Evolutionary conservation across 2,329 filamentous ascomycete species (phyloP).

Genomic region (Aspergillus floridensis): DNA sequence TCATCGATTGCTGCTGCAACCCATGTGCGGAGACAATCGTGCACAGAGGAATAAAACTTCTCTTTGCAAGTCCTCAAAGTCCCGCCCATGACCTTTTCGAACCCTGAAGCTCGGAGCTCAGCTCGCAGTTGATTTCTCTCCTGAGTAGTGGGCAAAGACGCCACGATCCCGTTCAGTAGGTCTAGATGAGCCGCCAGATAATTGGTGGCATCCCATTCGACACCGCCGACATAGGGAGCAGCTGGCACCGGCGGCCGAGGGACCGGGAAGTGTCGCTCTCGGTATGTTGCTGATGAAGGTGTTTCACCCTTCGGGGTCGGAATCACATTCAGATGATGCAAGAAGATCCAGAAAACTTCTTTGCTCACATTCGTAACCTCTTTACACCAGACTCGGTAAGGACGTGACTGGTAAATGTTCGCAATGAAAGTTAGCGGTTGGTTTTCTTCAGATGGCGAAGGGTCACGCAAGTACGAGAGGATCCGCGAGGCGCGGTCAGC

Average conservation of each 20-base stretch:
- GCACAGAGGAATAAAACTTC: slow-evolving; percentile 92
- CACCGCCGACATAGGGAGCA: slow-evolving; percentile 91
- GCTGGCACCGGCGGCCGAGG: slow-evolving; percentile 88
- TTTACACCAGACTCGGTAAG: slow-evolving; percentile 91
- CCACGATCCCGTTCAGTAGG: slow-evolving; percentile 84
- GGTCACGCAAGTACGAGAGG: slow-evolving; percentile 76
- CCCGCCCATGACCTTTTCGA: slow-evolving; percentile 83
- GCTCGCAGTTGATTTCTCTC: slow-evolving; percentile 77
- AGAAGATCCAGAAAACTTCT: slow-evolving; percentile 98
- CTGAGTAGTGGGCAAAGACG: slow-evolving; percentile 66
- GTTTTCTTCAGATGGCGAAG: slow-evolving; percentile 69
- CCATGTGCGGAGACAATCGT: slow-evolving; percentile 86
- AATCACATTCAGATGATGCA: slow-evolving; percentile 89
- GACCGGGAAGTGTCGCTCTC: slow-evolving; percentile 71
- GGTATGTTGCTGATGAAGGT: slow-evolving; percentile 33
- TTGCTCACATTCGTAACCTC: slow-evolving; percentile 91
- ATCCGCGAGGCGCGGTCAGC: slow-evolving; percentile 66
- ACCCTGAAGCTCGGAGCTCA: slow-evolving; percentile 77
- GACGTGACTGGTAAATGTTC: slow-evolving; percentile 81
- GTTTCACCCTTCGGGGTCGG: slow-evolving; percentile 46
- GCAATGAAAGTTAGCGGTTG: slow-evolving; percentile 81
- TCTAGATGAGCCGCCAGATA: slow-evolving; percentile 92
- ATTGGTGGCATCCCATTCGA: slow-evolving; percentile 98
- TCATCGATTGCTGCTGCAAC: slow-evolving; percentile 83
- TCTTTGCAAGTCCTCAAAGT: slow-evolving; percentile 91